Percentiles rank a stretch among this genome's conserved stretches.
phyloP scores from a whole-genome alignment of 768 basidiomycete species.

The Xerocomellus dryophilus region DNA sequence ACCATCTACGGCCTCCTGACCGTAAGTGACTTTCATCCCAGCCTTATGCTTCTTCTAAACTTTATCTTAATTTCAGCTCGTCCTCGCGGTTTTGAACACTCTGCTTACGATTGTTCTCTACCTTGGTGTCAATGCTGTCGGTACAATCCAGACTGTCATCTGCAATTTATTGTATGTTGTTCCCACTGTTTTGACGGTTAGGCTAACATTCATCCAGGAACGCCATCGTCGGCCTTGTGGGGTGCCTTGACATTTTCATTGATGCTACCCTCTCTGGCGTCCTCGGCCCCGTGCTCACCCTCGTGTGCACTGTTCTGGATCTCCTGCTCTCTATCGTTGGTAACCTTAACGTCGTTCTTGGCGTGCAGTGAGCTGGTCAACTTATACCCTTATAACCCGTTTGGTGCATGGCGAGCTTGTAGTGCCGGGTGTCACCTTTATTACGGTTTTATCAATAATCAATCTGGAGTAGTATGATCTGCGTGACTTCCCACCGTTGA shows the following conservation, averaged over 20 bases:
- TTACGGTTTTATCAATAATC: not conserved
- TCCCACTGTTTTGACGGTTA: not conserved
- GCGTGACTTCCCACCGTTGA: too few species aligned
- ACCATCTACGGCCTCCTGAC: slow-evolving; percentile 5
- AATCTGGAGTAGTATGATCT: not conserved
- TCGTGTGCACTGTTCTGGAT: not conserved
- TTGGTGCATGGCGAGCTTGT: slow-evolving; percentile 14
- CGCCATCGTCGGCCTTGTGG: slow-evolving; percentile 6
- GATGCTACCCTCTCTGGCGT: not conserved
- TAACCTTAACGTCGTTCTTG: not conserved
- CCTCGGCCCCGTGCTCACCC: slow-evolving; percentile 8
- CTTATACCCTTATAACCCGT: not conserved
- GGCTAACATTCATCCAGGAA: not conserved
- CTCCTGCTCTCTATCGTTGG: slow-evolving; percentile 6
- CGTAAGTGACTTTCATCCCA: not conserved
- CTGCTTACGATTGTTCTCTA: slow-evolving; percentile 3
- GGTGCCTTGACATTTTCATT: slow-evolving; percentile 10
- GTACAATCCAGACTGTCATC: not conserved
- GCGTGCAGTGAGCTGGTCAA: not conserved
- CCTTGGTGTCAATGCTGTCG: slow-evolving; percentile 1
- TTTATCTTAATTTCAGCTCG: not conserved
- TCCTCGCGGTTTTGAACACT: slow-evolving; percentile 1
- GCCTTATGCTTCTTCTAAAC: not conserved
- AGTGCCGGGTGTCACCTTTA: slow-evolving; percentile 7
- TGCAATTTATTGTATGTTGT: slow-evolving; percentile 13